Evolutionary conservation across 2,329 filamentous ascomycete genomes (phyloP).

Genomic region (Apiospora malaysiana): DNA sequence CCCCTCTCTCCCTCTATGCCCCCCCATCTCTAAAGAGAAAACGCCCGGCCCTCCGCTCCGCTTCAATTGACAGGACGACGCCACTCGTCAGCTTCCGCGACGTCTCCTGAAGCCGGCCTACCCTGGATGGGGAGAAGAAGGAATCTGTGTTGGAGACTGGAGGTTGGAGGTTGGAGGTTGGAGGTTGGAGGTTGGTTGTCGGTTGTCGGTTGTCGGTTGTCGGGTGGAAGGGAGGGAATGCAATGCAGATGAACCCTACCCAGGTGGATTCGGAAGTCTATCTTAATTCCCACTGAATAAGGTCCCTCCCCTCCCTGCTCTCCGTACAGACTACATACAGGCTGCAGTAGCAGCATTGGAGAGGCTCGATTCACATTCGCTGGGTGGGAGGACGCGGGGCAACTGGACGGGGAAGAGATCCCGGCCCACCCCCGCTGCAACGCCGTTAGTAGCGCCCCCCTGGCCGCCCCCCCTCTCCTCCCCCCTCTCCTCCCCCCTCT

Average conservation of each 20-base stretch:
- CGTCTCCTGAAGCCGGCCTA: not conserved
- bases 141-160: not conserved
- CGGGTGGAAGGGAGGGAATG: not conserved
- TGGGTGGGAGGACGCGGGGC: not conserved
- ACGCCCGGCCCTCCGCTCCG: not conserved
- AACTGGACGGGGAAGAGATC: not conserved
- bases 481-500: not conserved
- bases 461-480: too few relatives aligned
- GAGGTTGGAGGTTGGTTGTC: not conserved
- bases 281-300: slow-evolving; percentile 10
- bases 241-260: not conserved
- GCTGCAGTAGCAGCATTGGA: not conserved
- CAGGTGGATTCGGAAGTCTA: not conserved
- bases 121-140: not conserved
- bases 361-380: not conserved
- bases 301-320: not conserved
- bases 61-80: slow-evolving; percentile 4
- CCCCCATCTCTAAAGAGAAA: not conserved
- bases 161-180: not conserved
- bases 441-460: slow-evolving; percentile 1
- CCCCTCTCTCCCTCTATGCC: not conserved
- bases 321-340: too few relatives aligned
- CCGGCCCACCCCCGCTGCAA: slow-evolving; percentile 9
- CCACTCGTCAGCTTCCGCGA: slow-evolving; percentile 9
- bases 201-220: too few relatives aligned